Evolutionary conservation across 2,329 filamentous ascomycete genomes (phyloP).

Genomic region (Trichoderma brevicompactum): DNA sequence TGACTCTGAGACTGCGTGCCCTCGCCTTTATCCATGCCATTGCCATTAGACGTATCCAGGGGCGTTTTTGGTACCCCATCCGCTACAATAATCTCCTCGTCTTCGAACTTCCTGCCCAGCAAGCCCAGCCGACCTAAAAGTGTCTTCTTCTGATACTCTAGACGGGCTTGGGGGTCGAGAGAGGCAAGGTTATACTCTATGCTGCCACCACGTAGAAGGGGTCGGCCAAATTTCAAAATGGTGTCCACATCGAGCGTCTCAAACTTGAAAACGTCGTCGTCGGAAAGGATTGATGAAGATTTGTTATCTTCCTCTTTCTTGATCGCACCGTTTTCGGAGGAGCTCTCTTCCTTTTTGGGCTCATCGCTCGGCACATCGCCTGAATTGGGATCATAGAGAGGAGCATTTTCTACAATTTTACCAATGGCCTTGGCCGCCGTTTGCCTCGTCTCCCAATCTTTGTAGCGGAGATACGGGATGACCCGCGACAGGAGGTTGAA

Average conservation of each 20-base stretch:
- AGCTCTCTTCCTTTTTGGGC: conserved; percentile 47
- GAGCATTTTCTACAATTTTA: conserved; percentile 88
- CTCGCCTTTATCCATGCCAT: conserved; percentile 43
- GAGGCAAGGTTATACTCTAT: conserved; percentile 84
- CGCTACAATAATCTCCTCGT: conserved; percentile 71
- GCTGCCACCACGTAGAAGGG: conserved; percentile 81
- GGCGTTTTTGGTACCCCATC: conserved; percentile 53
- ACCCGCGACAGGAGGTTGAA: conserved; percentile 94
- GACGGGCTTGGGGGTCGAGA: conserved; percentile 77
- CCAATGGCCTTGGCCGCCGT: conserved; percentile 93
- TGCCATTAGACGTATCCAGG: conserved; percentile 47
- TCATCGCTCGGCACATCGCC: conserved; percentile 61
- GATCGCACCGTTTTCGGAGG: conserved; percentile 47
- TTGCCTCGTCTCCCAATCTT: conserved; percentile 94
- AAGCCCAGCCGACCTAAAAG: conserved; percentile 81
- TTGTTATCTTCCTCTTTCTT: conserved; percentile 69
- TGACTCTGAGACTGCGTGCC: conserved; percentile 46
- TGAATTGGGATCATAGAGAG: conserved; percentile 84
- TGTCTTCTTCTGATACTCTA: conserved; percentile 89
- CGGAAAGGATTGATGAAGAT: conserved; percentile 46
- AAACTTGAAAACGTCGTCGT: conserved; percentile 71
- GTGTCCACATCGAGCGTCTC: conserved; percentile 75
- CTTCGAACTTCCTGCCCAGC: conserved; percentile 80
- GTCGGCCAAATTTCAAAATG: conserved; percentile 82
- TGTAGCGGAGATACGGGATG: conserved; percentile 92